Percentiles rank a stretch among this genome's conserved stretches.
Conservation (phyloP, 2,329 filamentous ascomycete genomes). For the Monilinia laxa region DNA sequence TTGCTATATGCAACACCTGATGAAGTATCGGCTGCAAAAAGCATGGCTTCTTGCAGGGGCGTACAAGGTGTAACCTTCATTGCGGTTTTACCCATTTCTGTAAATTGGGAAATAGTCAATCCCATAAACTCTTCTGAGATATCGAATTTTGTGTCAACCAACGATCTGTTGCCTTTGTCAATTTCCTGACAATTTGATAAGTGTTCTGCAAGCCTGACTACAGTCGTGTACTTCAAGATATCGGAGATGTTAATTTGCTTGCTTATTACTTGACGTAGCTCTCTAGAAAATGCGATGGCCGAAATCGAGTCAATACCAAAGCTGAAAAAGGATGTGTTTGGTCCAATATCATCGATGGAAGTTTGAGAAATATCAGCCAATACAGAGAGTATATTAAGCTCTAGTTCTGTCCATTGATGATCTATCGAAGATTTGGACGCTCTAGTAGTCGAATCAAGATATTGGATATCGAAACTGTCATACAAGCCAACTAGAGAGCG, state of each 20-base stretch:
- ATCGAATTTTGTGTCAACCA: constrained; percentile 28
- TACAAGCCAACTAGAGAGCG: constrained; percentile 52
- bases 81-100: constrained; percentile 41
- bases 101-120: constrained; percentile 30
- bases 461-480: constrained; percentile 45
- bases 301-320: constrained; percentile 82
- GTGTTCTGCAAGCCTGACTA: constrained; percentile 57
- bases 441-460: constrained; percentile 45
- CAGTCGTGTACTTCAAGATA: constrained; percentile 66
- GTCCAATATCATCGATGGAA: constrained; percentile 49
- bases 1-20: constrained; percentile 66
- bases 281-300: constrained; percentile 67
- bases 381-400: constrained; percentile 54
- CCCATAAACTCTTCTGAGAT: constrained; percentile 32
- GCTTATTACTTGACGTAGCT: constrained; percentile 50
- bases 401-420: constrained; percentile 52
- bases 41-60: constrained; percentile 84
- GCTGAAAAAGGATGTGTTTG: constrained; percentile 71
- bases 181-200: constrained; percentile 27
- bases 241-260: constrained; percentile 62
- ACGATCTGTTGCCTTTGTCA: background rate
- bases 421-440: constrained; percentile 23
- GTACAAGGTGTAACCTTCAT: constrained; percentile 74
- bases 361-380: constrained; percentile 34
- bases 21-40: constrained; percentile 54